Percentiles rank a stretch among this genome's conserved stretches.
Conservation (phyloP, 2,329 filamentous ascomycete species). For the Apiospora kogelbergensis region DNA sequence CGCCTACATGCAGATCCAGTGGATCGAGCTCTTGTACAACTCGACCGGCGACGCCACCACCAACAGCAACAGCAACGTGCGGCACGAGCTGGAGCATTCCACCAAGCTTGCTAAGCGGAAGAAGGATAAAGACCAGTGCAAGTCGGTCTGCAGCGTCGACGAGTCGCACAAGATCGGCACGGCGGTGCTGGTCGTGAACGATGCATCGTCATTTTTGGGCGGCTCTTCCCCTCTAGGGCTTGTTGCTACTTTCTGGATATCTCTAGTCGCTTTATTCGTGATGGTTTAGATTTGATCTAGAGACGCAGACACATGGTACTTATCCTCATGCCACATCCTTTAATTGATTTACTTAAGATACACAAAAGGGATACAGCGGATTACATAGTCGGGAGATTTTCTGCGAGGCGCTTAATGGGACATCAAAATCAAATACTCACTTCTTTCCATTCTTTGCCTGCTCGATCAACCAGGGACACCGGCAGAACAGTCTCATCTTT, state of each 20-base stretch:
- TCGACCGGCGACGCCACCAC: constrained; percentile 25
- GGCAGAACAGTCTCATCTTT: too few relatives aligned
- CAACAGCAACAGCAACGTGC: constrained; percentile 12
- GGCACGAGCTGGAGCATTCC: not conserved
- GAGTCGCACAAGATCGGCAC: constrained; percentile 32
- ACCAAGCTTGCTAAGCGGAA: not conserved
- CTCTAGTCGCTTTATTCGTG: not conserved
- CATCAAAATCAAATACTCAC: too few relatives aligned
- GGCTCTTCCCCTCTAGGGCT: not conserved
- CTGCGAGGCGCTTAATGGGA: too few relatives aligned
- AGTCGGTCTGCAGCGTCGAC: constrained; percentile 34
- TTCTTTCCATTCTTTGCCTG: too few relatives aligned
- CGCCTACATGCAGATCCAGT: constrained; percentile 60
- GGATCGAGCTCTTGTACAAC: constrained; percentile 62
- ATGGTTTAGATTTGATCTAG: not conserved
- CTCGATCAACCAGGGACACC: too few relatives aligned
- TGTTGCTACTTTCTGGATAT: not conserved
- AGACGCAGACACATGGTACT: not conserved
- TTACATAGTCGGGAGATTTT: too few relatives aligned
- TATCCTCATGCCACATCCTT: not conserved
- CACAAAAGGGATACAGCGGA: not conserved
- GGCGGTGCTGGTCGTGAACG: constrained; percentile 28
- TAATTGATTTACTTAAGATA: not conserved
- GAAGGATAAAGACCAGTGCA: constrained; percentile 19
- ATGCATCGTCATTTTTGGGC: not conserved